Percentiles rank a stretch among this genome's conserved stretches.
Evolutionary conservation across 208 protist species (phyloP).

Genomic region (Acanthamoeba healyi): DNA sequence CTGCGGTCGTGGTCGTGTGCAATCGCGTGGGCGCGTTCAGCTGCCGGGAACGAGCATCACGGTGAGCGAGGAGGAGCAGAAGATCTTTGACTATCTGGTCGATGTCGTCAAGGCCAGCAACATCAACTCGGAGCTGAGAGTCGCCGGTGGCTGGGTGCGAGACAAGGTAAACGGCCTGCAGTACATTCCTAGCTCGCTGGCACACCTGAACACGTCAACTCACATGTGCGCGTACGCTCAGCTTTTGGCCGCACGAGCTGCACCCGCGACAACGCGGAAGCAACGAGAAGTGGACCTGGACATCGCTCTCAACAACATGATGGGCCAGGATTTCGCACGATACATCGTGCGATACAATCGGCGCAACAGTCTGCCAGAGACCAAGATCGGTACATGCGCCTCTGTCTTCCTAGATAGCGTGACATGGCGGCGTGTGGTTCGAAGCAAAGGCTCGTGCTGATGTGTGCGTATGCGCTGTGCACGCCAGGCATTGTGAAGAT

Average conservation of each 20-base stretch:
- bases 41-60: slow-evolving; percentile 78
- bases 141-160: slow-evolving; percentile 97
- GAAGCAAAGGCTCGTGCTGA: no score
- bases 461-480: no score
- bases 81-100: slow-evolving; percentile 93
- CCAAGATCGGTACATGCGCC: background rate
- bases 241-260: slow-evolving; percentile 88
- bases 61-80: slow-evolving; percentile 85
- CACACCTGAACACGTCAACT: no score
- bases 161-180: no score
- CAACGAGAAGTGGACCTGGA: slow-evolving; percentile 97
- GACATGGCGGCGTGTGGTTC: no score
- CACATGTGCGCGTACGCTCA: no score
- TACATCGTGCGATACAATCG: background rate
- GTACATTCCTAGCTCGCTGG: no score
- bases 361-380: background rate
- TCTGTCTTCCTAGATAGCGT: no score
- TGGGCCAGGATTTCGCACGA: slow-evolving; percentile 76
- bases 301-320: slow-evolving; percentile 94
- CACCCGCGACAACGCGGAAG: background rate
- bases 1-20: no score
- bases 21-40: no score
- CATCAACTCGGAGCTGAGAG: slow-evolving; percentile 91
- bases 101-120: slow-evolving; percentile 88
- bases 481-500: slow-evolving; percentile 93